These are phyloP conservation scores for Elsinoe arachidis DNA, from an alignment of 2,329 filamentous ascomycete species.

Conservation along the genomic window DNA sequence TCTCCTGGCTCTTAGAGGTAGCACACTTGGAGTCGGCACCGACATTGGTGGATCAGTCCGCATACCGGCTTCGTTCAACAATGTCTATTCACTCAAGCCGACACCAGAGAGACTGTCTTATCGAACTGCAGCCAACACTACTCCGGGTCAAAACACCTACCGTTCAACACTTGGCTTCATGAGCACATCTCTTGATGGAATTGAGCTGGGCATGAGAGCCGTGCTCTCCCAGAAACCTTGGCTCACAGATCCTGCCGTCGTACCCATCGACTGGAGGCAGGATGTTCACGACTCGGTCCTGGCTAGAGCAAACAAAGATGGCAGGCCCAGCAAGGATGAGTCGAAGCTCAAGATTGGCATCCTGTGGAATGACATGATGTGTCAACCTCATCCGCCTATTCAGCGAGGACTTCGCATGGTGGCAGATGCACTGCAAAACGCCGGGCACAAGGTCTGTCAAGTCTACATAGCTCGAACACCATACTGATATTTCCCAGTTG, in stretches of 20 bases:
- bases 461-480: background rate
- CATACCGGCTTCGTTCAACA: slow-evolving; percentile 40
- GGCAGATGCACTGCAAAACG: slow-evolving; percentile 10
- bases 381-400: slow-evolving; percentile 30
- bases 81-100: slow-evolving; percentile 38
- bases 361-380: slow-evolving; percentile 27
- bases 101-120: slow-evolving; percentile 37
- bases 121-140: slow-evolving; percentile 34
- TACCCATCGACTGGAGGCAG: slow-evolving; percentile 50
- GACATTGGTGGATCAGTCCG: slow-evolving; percentile 46
- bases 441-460: slow-evolving; percentile 17
- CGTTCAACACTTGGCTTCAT: slow-evolving; percentile 46
- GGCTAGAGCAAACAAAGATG: background rate
- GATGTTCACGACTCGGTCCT: slow-evolving; percentile 16
- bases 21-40: slow-evolving; percentile 46
- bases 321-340: slow-evolving; percentile 2
- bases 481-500: background rate
- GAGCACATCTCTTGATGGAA: slow-evolving; percentile 43
- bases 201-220: slow-evolving; percentile 46
- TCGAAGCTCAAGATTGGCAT: slow-evolving; percentile 28
- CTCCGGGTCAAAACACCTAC: slow-evolving; percentile 40
- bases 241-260: slow-evolving; percentile 48
- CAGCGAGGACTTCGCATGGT: slow-evolving; percentile 26
- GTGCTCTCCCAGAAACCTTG: slow-evolving; percentile 48
- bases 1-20: slow-evolving; percentile 44